A percentile compares a stretch with the other conserved stretches of the same genome.
phyloP scores from a whole-genome alignment of 257 asterid genomes.

The Vinca minor region DNA sequence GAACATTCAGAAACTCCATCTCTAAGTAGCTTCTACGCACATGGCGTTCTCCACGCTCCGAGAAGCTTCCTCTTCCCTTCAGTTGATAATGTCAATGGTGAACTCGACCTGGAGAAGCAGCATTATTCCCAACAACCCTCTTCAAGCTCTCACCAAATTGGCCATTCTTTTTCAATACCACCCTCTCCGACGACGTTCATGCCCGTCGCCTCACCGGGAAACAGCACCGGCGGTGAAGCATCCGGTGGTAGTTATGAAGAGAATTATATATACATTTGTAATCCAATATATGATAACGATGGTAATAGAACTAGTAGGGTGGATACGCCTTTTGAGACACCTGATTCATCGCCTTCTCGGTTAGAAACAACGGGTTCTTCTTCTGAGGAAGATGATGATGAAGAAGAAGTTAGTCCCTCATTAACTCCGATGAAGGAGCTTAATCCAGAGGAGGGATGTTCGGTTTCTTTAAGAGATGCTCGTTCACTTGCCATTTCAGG shows the following conservation, averaged over 20 bases:
- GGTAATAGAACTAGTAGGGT: not conserved
- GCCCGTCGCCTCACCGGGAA: slow-evolving; percentile 17
- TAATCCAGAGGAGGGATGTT: slow-evolving; percentile 38
- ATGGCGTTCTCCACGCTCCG: slow-evolving; percentile 51
- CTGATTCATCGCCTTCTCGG: slow-evolving; percentile 45
- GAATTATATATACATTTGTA: slow-evolving; percentile 39
- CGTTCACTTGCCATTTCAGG: slow-evolving; percentile 27
- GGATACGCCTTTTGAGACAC: slow-evolving; percentile 53
- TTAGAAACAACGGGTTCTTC: slow-evolving; percentile 17
- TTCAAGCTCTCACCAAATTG: slow-evolving; percentile 3
- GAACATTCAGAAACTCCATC: slow-evolving; percentile 21
- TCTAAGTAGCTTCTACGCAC: slow-evolving; percentile 36
- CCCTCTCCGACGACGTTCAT: slow-evolving; percentile 20
- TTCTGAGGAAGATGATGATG: slow-evolving; percentile 14
- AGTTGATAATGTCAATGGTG: slow-evolving; percentile 5
- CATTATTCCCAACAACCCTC: slow-evolving; percentile 4
- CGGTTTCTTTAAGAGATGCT: slow-evolving; percentile 36
- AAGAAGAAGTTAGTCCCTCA: not conserved
- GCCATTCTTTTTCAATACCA: slow-evolving; percentile 10
- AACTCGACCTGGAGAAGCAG: slow-evolving; percentile 26
- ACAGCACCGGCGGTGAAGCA: slow-evolving; percentile 8
- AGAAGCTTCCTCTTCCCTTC: slow-evolving; percentile 45
- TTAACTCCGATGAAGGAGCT: slow-evolving; percentile 51
- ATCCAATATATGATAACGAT: slow-evolving; percentile 43
- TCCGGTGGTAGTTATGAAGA: slow-evolving; percentile 8